Evolutionary conservation across 306 rosid species (phyloP).

Genomic region (Luffa aegyptiaca): DNA sequence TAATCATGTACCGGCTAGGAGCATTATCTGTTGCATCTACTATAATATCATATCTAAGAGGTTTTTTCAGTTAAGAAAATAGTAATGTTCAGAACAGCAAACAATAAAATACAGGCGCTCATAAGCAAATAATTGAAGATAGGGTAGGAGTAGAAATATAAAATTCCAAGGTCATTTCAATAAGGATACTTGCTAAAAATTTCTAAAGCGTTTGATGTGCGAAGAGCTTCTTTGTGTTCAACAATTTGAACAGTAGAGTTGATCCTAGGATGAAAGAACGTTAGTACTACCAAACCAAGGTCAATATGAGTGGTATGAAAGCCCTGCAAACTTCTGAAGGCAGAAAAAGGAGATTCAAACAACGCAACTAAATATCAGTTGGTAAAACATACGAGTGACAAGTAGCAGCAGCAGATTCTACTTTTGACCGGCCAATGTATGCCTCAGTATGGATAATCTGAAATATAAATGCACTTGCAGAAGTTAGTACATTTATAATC

Average conservation of each 20-base stretch:
- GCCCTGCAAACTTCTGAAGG: neutral
- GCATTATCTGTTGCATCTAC: constrained; percentile 97
- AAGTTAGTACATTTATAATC: neutral
- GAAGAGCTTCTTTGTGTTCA: constrained; percentile 77
- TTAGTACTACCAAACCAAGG: constrained; percentile 16
- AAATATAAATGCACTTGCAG: neutral
- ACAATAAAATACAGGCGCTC: neutral
- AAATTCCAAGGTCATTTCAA: constrained; percentile 2
- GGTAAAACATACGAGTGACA: constrained; percentile 58
- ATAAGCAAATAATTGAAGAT: neutral
- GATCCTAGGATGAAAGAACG: constrained; percentile 35
- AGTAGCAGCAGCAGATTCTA: constrained; percentile 76
- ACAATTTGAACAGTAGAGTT: constrained; percentile 72
- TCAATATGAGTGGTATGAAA: neutral
- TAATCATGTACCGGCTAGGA: constrained; percentile 92
- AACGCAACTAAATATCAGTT: neutral
- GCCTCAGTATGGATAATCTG: constrained; percentile 85
- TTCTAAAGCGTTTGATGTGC: constrained; percentile 75
- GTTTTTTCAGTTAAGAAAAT: constrained; percentile 32
- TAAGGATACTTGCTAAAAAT: constrained; percentile 74
- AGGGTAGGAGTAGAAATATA: neutral
- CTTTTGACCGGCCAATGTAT: constrained; percentile 86
- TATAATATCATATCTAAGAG: constrained; percentile 63
- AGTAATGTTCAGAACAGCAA: constrained; percentile 2
- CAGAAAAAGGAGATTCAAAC: neutral